Evolutionary conservation across 192 early-diverging fungal species (phyloP), one percentile per base, ranked within the genome.

Genomic region (Mortierella hygrophila): DNA sequence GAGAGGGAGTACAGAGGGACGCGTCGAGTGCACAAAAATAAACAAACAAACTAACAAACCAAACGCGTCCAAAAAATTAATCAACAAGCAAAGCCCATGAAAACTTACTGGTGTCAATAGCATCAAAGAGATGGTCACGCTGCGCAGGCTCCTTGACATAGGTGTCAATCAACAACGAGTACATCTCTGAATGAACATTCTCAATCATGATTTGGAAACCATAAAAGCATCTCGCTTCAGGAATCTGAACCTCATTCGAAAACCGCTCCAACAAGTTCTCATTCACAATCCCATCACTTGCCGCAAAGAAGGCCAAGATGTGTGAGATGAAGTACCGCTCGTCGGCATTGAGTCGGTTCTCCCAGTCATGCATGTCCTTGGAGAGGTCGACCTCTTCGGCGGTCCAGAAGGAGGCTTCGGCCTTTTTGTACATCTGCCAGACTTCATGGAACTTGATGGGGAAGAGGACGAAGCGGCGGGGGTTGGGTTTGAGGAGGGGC

Each of bases 161-260:
- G n/a, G 96, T 95, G 82, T 98, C 97, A 74, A 98, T 98, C 46
- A 98, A 90, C 16, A 98, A 91, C 57, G 95, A 96, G 91, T 98
- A 98, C 82, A 96, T 98, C 89, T 98, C 97, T 18, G 93, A 90
- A 90, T 98, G 97, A 74, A 98, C 96, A 91, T 97, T 97, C 87
- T 98, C 97, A 69, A 98, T 98, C 96, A 97, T 97, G 87, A 98
- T 97, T 89, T 98, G 97, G 92, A 98, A 98, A n/a, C 96, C 97
- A 85, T 97, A 97, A 82, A 98, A 98, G 84, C 95, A 96, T 55
- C 94, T 90, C 40, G 97, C 97, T 88, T 97, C 97, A 54, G 96
- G 95, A 75, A 98, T 96, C 89, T 97, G 95, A 32, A 98, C 95
- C 81, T 98, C 96, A 65, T 92, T 94, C 75, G 92, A 94, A 82